These are phyloP conservation scores for Colletotrichum sansevieriae DNA, from an alignment of 2,329 filamentous ascomycete species.

Conservation along the genomic window DNA sequence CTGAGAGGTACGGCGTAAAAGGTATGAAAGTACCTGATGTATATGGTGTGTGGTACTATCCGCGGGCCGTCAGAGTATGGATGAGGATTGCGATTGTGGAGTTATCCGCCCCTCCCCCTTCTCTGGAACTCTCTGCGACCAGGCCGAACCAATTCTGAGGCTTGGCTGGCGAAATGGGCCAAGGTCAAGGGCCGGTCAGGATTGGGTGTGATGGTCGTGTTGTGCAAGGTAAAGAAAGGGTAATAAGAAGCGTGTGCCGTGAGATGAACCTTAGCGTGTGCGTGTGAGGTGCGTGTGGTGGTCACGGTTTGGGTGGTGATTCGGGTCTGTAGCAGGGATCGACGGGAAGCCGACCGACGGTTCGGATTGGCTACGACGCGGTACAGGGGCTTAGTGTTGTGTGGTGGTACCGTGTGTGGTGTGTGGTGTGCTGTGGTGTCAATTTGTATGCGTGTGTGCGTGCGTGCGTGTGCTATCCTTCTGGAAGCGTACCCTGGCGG, in stretches of 20 bases:
- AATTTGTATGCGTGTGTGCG: neutral
- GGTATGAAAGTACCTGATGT: too few species aligned
- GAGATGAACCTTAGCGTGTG: slow-evolving; percentile 2
- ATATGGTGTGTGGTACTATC: too few species aligned
- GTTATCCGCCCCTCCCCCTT: slow-evolving; percentile 4
- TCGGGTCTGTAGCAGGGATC: slow-evolving; percentile 29
- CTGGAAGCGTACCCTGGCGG: neutral
- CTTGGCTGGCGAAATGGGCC: slow-evolving; percentile 12
- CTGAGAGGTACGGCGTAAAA: neutral
- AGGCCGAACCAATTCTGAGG: slow-evolving; percentile 15
- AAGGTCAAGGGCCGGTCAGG: slow-evolving; percentile 15
- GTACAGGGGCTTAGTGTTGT: slow-evolving; percentile 13
- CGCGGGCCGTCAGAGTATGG: neutral
- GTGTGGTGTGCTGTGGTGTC: slow-evolving; percentile 6
- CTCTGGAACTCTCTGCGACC: neutral
- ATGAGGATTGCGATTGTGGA: neutral
- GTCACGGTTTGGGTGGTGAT: slow-evolving; percentile 25
- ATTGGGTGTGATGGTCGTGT: slow-evolving; percentile 24
- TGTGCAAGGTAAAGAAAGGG: slow-evolving; percentile 19
- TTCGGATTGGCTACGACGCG: slow-evolving; percentile 37
- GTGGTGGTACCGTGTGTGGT: neutral
- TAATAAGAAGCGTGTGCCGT: slow-evolving; percentile 19
- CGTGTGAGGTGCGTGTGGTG: slow-evolving; percentile 17
- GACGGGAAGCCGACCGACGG: slow-evolving; percentile 22
- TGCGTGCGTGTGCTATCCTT: slow-evolving; percentile 9